phyloP scores from a whole-genome alignment of 78 protist species.

The Dictyostelium firmibasis region DNA sequence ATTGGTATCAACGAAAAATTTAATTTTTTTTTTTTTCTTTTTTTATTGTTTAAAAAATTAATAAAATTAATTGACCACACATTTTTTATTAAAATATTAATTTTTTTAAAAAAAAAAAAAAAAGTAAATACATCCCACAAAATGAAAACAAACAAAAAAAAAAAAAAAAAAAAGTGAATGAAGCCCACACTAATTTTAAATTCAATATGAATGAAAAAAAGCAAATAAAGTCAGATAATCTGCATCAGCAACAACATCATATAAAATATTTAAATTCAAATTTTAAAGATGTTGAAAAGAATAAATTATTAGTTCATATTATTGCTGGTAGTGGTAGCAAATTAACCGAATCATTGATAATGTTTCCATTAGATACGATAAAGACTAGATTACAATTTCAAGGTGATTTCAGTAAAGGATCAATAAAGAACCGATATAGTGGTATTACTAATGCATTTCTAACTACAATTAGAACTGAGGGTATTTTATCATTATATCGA shows the following conservation, averaged over 20 bases:
- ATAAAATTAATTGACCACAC: too few species aligned
- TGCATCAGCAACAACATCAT: background rate
- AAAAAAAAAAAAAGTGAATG: background rate
- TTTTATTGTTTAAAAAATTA: too few species aligned
- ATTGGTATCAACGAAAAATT: too few species aligned
- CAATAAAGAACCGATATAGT: background rate
- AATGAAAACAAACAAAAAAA: background rate
- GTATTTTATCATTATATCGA: slow-evolving; percentile 5
- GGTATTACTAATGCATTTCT: background rate
- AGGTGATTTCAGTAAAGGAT: background rate
- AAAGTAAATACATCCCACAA: too few species aligned
- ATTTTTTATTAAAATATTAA: too few species aligned
- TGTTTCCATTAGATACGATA: slow-evolving; percentile 70
- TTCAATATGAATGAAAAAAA: background rate
- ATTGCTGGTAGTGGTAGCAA: slow-evolving; percentile 29
- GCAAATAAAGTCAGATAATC: background rate
- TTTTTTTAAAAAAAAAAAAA: too few species aligned
- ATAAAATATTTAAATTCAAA: background rate
- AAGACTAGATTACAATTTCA: slow-evolving; percentile 63
- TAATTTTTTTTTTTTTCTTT: too few species aligned
- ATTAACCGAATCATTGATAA: slow-evolving; percentile 17
- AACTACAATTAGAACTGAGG: background rate
- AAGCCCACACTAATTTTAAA: background rate
- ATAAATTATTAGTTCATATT: background rate
- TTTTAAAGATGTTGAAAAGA: background rate